These are phyloP conservation scores for Hortiboletus flavorubellus DNA, from an alignment of 768 basidiomycete species.

Conservation along the genomic window DNA sequence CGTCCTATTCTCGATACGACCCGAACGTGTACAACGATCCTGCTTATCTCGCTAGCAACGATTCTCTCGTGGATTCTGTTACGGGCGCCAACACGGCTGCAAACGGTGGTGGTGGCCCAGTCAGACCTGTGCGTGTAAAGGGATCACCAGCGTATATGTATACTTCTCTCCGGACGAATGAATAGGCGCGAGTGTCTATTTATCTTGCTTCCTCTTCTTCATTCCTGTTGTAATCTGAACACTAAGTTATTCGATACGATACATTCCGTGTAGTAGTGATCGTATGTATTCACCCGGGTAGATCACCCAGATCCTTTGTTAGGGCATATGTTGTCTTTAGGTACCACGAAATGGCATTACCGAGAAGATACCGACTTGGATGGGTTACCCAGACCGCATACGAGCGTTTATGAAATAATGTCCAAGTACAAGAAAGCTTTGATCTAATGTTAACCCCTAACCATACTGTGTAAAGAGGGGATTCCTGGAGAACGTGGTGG, in stretches of 20 bases:
- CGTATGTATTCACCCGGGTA: conserved; percentile 5
- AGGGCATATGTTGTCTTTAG: neutral
- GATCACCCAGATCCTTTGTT: neutral
- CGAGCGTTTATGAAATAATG: neutral
- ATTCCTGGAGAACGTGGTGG: neutral
- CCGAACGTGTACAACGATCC: conserved; percentile 27
- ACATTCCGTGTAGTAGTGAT: conserved; percentile 6
- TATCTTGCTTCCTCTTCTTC: neutral
- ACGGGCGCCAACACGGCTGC: conserved; percentile 25
- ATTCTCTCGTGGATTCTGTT: conserved; percentile 25
- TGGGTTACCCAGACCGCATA: neutral
- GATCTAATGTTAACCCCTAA: too few relatives aligned
- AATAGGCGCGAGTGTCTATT: conserved; percentile 1
- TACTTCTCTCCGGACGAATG: conserved; percentile 9
- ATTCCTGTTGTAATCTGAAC: neutral
- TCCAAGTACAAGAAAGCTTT: too few relatives aligned
- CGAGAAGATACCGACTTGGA: neutral
- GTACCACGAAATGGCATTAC: neutral
- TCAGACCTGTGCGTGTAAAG: conserved; percentile 16
- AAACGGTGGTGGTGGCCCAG: conserved; percentile 21
- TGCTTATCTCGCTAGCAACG: conserved; percentile 23
- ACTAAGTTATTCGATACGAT: conserved; percentile 8
- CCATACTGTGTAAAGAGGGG: neutral
- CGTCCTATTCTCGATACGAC: conserved; percentile 18
- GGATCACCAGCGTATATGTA: conserved; percentile 23